phyloP scores from a whole-genome alignment of 148 eudicot species.

The Fallopia convolvulus region DNA sequence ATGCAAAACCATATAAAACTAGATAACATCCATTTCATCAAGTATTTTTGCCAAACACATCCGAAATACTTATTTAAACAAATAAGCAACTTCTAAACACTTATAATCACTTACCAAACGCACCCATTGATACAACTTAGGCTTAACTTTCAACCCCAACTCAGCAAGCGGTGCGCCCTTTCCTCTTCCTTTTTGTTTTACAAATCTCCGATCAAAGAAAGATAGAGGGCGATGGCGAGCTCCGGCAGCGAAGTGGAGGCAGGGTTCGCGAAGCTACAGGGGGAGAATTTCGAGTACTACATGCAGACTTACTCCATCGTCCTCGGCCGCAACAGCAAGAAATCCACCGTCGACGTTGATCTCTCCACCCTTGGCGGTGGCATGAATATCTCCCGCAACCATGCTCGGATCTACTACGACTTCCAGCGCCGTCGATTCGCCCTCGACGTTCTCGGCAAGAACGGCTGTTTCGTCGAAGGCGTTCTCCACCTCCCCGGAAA shows the following conservation, averaged over 20 bases:
- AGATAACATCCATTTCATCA: too few species aligned
- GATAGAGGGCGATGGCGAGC: not conserved
- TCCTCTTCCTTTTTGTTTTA: not conserved
- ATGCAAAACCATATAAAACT: too few species aligned
- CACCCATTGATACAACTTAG: too few species aligned
- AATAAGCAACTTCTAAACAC: too few species aligned
- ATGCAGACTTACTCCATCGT: conserved; percentile 98
- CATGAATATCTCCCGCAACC: conserved; percentile 97
- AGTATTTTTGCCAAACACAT: too few species aligned
- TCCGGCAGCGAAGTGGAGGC: conserved; percentile 76
- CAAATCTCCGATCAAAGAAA: not conserved
- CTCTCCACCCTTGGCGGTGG: conserved; percentile 89
- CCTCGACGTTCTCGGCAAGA: conserved; percentile 85
- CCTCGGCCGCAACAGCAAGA: conserved; percentile 80
- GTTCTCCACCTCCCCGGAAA: conserved; percentile 85
- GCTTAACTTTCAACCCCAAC: not conserved
- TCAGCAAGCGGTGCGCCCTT: not conserved
- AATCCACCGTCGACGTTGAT: conserved; percentile 93
- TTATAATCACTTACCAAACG: too few species aligned
- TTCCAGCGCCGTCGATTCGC: conserved; percentile 93
- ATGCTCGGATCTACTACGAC: conserved; percentile 97
- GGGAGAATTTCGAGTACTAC: conserved; percentile 96
- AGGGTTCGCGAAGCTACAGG: conserved; percentile 91
- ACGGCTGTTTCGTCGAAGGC: conserved; percentile 84
- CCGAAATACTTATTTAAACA: too few species aligned